Conservation (phyloP, 2,329 filamentous ascomycete genomes). For the Beauveria asiatica region DNA sequence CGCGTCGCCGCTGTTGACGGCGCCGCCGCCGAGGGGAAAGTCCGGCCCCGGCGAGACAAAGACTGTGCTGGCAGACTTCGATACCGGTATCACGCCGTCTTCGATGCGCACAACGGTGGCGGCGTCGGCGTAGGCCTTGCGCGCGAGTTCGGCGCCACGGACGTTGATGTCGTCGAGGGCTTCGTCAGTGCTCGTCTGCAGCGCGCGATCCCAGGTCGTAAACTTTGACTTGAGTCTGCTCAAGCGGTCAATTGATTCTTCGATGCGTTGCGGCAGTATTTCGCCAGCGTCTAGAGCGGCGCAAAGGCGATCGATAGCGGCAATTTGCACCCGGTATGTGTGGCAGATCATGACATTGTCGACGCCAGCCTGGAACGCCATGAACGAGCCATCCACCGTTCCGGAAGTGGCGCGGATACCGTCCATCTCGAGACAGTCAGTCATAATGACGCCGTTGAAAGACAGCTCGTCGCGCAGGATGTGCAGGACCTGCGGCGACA, state of each 20-base stretch:
- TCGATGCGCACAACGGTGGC: slow-evolving; percentile 16
- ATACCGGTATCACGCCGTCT: slow-evolving; percentile 14
- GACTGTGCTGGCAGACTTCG: slow-evolving; percentile 13
- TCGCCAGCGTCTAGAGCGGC: slow-evolving; percentile 14
- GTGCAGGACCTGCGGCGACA: slow-evolving; percentile 17
- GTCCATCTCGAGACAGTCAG: slow-evolving; percentile 21
- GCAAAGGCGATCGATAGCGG: slow-evolving; percentile 18
- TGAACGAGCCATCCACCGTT: slow-evolving; percentile 17
- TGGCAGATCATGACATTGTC: slow-evolving; percentile 23
- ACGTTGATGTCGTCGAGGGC: slow-evolving; percentile 14
- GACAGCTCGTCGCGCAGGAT: slow-evolving; percentile 18
- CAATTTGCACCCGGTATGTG: slow-evolving; percentile 18
- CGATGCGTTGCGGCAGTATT: slow-evolving; percentile 13
- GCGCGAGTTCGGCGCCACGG: slow-evolving; percentile 14
- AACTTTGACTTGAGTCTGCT: slow-evolving; percentile 15
- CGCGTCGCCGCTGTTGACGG: slow-evolving; percentile 15
- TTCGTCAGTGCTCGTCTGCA: slow-evolving; percentile 7
- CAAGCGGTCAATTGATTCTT: slow-evolving; percentile 16
- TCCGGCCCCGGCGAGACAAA: slow-evolving; percentile 20
- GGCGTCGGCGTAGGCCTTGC: slow-evolving; percentile 15
- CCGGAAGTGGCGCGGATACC: slow-evolving; percentile 19
- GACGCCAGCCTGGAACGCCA: slow-evolving; percentile 19
- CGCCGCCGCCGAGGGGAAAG: slow-evolving; percentile 18
- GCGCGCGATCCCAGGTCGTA: slow-evolving; percentile 18
- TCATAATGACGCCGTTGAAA: slow-evolving; percentile 19